These are phyloP conservation scores for Stevia rebaudiana DNA, from an alignment of 140 eudicot genomes.

Conservation along the genomic window DNA sequence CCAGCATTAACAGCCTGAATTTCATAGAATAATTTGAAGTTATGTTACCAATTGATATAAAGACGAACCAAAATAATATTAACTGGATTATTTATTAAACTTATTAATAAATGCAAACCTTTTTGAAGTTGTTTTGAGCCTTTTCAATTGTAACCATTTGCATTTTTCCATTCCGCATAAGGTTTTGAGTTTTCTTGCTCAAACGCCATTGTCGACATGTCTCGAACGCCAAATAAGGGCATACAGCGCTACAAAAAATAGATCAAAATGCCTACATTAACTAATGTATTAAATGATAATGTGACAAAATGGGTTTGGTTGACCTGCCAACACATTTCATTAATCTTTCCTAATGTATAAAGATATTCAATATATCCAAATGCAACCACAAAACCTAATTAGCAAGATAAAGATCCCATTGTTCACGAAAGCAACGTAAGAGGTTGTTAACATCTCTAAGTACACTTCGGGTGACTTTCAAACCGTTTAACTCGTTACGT, in stretches of 20 bases:
- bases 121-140: conserved; percentile 94
- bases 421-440: neutral
- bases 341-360: neutral
- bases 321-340: neutral
- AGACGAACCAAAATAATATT: neutral
- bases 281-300: neutral
- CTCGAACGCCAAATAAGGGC: conserved; percentile 97
- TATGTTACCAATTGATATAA: conserved; percentile 1
- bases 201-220: conserved; percentile 99
- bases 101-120: conserved; percentile 42
- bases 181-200: conserved; percentile 84
- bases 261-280: neutral
- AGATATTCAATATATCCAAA: neutral
- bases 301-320: neutral
- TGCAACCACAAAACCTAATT: neutral
- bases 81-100: neutral
- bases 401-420: neutral
- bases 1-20: conserved; percentile 87
- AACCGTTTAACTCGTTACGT: neutral
- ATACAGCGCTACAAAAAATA: conserved; percentile 60
- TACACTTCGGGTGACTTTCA: neutral
- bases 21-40: conserved; percentile 7
- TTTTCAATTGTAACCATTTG: conserved; percentile 96
- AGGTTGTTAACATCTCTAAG: neutral
- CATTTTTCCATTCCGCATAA: conserved; percentile 98